These are phyloP conservation scores for Rhexocercosporidium sp. DNA, from an alignment of 2,329 filamentous ascomycete genomes.

Conservation along the genomic window DNA sequence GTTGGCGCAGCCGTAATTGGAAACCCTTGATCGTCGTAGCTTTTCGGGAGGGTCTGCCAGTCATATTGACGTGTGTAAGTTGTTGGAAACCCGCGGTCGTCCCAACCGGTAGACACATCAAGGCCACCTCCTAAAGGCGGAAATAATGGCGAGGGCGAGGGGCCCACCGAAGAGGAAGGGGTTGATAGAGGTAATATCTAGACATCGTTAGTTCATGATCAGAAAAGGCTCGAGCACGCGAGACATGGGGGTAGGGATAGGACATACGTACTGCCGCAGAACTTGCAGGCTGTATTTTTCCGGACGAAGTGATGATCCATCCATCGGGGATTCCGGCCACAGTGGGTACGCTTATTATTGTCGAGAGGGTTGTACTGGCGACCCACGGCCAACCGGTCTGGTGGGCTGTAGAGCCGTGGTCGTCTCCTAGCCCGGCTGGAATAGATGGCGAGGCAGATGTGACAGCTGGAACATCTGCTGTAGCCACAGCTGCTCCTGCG, in stretches of 20 bases:
- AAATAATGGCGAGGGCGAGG: conserved; percentile 52
- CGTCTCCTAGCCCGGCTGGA: conserved; percentile 70
- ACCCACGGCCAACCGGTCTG: conserved; percentile 74
- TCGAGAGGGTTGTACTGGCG: conserved; percentile 56
- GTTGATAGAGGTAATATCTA: conserved; percentile 55
- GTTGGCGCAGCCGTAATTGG: conserved; percentile 42
- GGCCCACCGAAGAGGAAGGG: conserved; percentile 54
- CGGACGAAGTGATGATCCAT: conserved; percentile 79
- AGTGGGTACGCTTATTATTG: conserved; percentile 47
- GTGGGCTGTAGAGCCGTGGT: conserved; percentile 56
- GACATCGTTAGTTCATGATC: conserved; percentile 33
- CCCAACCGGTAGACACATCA: conserved; percentile 50
- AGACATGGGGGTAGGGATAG: conserved; percentile 35
- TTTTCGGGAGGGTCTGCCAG: conserved; percentile 44
- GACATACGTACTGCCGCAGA: conserved; percentile 70
- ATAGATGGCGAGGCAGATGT: conserved; percentile 67
- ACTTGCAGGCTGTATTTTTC: conserved; percentile 78
- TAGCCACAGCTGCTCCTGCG: conserved; percentile 47
- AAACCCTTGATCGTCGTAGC: conserved; percentile 53
- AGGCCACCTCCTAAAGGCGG: conserved; percentile 37
- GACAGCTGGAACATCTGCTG: conserved; percentile 67
- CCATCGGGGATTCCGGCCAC: conserved; percentile 70
- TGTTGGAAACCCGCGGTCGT: conserved; percentile 56
- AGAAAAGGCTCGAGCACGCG: conserved; percentile 4
- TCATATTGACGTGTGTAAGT: conserved; percentile 48